A percentile compares a stretch with the other conserved stretches of the same genome.
Evolutionary conservation across 768 basidiomycete genomes (phyloP).

Genomic region (Chiua virens): DNA sequence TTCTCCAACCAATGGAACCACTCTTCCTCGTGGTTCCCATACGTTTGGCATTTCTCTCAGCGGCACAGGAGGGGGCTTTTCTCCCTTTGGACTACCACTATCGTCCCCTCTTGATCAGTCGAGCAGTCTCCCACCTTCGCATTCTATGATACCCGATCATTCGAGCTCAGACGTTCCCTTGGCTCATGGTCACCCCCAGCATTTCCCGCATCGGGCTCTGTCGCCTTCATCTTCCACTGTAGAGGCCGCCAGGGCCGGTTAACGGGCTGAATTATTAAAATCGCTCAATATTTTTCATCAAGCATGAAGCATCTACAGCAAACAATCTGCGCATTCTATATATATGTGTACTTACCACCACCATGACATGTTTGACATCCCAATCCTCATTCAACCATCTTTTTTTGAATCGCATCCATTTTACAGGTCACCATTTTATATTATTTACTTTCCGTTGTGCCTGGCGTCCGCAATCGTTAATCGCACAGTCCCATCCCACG

Average conservation of each 20-base stretch:
- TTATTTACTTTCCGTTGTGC: constrained; percentile 28
- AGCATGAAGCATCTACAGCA: constrained; percentile 42
- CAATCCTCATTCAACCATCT: constrained; percentile 29
- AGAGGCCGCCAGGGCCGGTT: constrained; percentile 41
- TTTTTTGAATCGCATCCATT: constrained; percentile 30
- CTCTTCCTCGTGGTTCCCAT: constrained; percentile 32
- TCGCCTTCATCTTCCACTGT: constrained; percentile 39
- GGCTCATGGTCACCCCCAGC: constrained; percentile 36
- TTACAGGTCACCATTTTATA: constrained; percentile 27
- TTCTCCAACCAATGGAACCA: constrained; percentile 25
- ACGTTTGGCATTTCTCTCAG: constrained; percentile 33
- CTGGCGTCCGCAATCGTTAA: constrained; percentile 29
- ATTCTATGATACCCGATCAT: constrained; percentile 39
- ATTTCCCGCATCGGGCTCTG: constrained; percentile 40
- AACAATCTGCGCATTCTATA: constrained; percentile 41
- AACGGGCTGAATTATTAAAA: constrained; percentile 38
- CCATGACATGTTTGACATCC: constrained; percentile 36
- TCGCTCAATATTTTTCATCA: constrained; percentile 38
- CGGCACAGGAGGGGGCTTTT: constrained; percentile 25
- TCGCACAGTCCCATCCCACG: constrained; percentile 27
- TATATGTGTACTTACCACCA: constrained; percentile 39
- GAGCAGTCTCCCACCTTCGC: constrained; percentile 27
- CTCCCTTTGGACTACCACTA: constrained; percentile 34
- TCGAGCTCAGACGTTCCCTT: constrained; percentile 29
- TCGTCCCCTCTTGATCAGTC: constrained; percentile 32